Percentiles rank a stretch among this genome's conserved stretches.
Evolutionary conservation across 169 alveolate genomes (phyloP).

Genomic region (Plasmodium knowlesi): DNA sequence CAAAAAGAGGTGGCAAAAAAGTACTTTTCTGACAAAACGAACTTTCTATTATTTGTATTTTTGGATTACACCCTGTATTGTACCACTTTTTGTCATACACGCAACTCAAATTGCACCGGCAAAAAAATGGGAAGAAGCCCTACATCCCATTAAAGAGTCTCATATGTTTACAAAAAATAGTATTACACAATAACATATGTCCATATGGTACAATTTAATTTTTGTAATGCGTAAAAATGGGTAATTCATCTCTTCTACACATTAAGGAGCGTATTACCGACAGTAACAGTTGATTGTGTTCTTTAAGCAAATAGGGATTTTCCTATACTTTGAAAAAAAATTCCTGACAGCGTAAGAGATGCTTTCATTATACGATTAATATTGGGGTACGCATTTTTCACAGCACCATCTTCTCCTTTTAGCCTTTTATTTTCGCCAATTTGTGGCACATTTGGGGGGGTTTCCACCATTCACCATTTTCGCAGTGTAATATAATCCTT

Average conservation of each 20-base stretch:
- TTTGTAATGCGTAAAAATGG: neutral
- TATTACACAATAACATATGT: neutral
- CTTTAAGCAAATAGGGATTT: neutral
- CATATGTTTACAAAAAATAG: neutral
- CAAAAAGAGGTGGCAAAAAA: neutral
- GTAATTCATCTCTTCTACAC: neutral
- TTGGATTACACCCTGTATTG: neutral
- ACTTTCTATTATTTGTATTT: neutral
- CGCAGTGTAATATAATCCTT: neutral
- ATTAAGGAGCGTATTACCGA: neutral
- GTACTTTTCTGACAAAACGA: neutral
- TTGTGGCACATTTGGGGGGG: neutral
- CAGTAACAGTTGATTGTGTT: neutral
- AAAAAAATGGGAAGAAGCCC: neutral
- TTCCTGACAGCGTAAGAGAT: neutral
- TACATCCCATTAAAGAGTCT: neutral
- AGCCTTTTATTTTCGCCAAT: neutral
- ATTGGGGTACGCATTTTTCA: neutral
- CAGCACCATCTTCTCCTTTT: neutral
- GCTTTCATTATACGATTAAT: neutral
- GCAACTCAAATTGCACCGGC: neutral
- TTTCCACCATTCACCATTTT: neutral
- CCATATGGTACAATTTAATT: neutral
- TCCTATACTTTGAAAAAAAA: neutral
- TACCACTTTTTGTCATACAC: neutral